Evolutionary conservation across 768 basidiomycete species (phyloP).

Genomic region (Cubamyces sp.): DNA sequence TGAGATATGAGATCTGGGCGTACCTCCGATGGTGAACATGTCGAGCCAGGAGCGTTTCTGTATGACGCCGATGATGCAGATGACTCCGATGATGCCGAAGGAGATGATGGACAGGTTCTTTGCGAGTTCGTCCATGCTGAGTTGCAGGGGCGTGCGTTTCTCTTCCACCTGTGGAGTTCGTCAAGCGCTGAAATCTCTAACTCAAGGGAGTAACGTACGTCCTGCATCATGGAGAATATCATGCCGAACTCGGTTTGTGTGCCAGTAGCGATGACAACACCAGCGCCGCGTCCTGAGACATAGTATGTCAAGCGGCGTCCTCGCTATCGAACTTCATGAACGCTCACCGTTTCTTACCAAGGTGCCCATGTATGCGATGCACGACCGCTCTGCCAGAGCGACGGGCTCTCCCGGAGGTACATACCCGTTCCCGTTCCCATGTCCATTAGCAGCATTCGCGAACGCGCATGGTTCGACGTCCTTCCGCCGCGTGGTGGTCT

Average conservation of each 20-base stretch:
- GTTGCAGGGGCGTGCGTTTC: constrained; percentile 88
- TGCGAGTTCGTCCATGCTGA: constrained; percentile 96
- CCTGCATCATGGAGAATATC: constrained; percentile 98
- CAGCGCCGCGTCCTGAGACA: constrained; percentile 70
- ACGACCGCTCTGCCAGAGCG: constrained; percentile 81
- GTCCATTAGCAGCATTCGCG: constrained; percentile 33
- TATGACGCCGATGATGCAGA: constrained; percentile 86
- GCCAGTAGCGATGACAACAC: constrained; percentile 87
- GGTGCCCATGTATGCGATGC: constrained; percentile 96
- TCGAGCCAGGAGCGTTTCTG: constrained; percentile 91
- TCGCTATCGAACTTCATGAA: neutral
- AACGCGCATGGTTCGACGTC: constrained; percentile 55
- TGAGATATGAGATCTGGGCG: constrained; percentile 28
- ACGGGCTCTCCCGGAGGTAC: constrained; percentile 40
- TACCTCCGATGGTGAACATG: constrained; percentile 99
- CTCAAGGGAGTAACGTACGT: constrained; percentile 48
- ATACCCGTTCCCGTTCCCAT: constrained; percentile 24
- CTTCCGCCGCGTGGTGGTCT: constrained; percentile 83
- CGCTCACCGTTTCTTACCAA: constrained; percentile 81
- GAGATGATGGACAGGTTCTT: constrained; percentile 88
- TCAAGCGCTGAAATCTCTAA: neutral
- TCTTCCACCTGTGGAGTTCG: constrained; percentile 64
- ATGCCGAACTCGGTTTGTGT: constrained; percentile 92
- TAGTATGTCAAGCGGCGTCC: neutral
- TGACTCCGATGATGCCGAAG: constrained; percentile 93